A percentile compares a stretch with the other conserved stretches of the same genome.
These are phyloP conservation scores for Pseudogymnoascus sp. DNA, from an alignment of 2,329 filamentous ascomycete genomes.

Conservation along the genomic window DNA sequence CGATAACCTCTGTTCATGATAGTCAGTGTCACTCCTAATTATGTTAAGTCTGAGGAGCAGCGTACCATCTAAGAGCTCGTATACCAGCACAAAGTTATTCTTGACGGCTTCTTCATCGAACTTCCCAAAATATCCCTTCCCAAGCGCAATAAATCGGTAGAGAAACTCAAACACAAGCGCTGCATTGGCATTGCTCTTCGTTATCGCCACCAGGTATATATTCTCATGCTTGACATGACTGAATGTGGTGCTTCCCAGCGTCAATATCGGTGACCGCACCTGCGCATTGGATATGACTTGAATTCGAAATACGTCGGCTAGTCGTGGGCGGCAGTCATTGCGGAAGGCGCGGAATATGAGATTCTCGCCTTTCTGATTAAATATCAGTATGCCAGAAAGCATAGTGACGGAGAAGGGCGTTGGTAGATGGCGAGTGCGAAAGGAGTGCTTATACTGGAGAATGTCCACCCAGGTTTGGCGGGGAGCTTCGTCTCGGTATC, in stretches of 20 bases:
- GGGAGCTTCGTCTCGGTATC: constrained; percentile 3
- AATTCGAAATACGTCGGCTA: constrained; percentile 98
- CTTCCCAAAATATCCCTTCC: constrained; percentile 95
- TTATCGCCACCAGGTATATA: constrained; percentile 94
- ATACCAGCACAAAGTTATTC: constrained; percentile 99
- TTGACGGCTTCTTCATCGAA: constrained; percentile 99
- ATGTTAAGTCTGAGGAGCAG: constrained; percentile 10
- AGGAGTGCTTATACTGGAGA: constrained; percentile 6
- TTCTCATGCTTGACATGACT: constrained; percentile 99
- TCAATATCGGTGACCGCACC: constrained; percentile 94
- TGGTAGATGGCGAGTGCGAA: constrained; percentile 9
- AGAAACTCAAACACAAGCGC: constrained; percentile 97
- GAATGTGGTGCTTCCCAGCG: constrained; percentile 94
- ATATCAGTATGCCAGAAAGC: constrained; percentile 94
- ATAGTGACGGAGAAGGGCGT: constrained; percentile 46
- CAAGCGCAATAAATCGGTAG: constrained; percentile 82
- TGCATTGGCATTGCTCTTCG: constrained; percentile 98
- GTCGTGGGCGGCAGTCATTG: constrained; percentile 93
- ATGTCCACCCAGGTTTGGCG: constrained; percentile 5
- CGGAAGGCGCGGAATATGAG: constrained; percentile 98
- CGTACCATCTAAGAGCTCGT: constrained; percentile 87
- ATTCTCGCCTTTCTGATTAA: constrained; percentile 99
- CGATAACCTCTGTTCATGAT: constrained; percentile 70
- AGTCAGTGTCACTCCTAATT: not conserved
- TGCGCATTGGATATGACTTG: constrained; percentile 98